Evolutionary conservation across 2,329 filamentous ascomycete genomes (phyloP).

Genomic region (Myrmaecium sp.): DNA sequence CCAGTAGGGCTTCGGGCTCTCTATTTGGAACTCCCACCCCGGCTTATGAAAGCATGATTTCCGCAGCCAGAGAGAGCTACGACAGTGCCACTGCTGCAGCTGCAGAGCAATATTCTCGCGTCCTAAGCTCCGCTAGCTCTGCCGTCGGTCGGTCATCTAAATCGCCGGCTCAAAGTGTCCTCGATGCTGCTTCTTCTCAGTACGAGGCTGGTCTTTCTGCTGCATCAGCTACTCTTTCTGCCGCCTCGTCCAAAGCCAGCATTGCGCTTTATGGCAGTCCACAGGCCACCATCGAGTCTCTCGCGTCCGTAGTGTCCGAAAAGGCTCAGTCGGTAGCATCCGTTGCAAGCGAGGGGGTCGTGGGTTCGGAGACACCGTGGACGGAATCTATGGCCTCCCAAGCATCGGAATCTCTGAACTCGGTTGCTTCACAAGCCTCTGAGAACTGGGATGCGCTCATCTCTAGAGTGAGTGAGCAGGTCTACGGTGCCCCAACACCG

Average conservation of each 20-base stretch:
- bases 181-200: conserved; percentile 26
- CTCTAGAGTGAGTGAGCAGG: conserved; percentile 46
- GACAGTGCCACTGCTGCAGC: conserved; percentile 16
- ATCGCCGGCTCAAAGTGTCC: conserved; percentile 20
- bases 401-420: conserved; percentile 39
- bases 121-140: conserved; percentile 22
- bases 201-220: conserved; percentile 27
- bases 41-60: conserved; percentile 4
- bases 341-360: conserved; percentile 26
- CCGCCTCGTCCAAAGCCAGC: conserved; percentile 25
- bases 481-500: conserved; percentile 49
- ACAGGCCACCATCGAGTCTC: conserved; percentile 16
- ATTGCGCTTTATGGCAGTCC: conserved; percentile 27
- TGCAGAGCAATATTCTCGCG: conserved; percentile 12
- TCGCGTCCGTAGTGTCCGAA: conserved; percentile 29
- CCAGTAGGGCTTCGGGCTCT: conserved; percentile 6
- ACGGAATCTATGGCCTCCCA: conserved; percentile 36
- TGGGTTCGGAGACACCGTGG: conserved; percentile 31
- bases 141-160: conserved; percentile 17
- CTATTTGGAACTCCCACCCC: conserved; percentile 8
- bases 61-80: conserved; percentile 14
- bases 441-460: conserved; percentile 48
- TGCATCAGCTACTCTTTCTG: conserved; percentile 25
- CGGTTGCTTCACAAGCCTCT: conserved; percentile 37
- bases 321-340: conserved; percentile 29